Base-by-base conservation (phyloP, 2,329 filamentous ascomycete genomes). In the Endoconidiophora laricicola region DNA sequence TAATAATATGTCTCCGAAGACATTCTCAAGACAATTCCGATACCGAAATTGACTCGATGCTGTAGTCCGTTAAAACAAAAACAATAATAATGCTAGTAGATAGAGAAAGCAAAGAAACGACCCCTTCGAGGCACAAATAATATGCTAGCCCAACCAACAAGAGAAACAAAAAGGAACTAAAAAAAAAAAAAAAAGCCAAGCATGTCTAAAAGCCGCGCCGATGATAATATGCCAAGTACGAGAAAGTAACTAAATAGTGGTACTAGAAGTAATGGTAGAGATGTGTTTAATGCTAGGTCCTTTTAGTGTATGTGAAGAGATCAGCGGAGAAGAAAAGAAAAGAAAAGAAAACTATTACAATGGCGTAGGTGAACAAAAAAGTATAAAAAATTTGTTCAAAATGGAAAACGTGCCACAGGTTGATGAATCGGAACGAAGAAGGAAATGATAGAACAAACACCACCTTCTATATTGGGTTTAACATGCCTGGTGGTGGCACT, bases 391-490 rank as follows among this genome's bases (percentile, higher is more conserved):
- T 22, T 33, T 33, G 33, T 20, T 18, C 42, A 41, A 41, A 22
- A 44, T 37, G 33, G 16, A 37, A 26, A 44, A 44, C 1, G 29
- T 46, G 44, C n/a, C 44, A 46, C 10, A 6, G 26, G 29, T 33
- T 7, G 14, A 33, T 37, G 9, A 33, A 36, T 37, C 20, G n/a
- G 16, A 41, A 41, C n/a, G 20, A 41, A 44, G 20, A 41, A 44
- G 10, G 41, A 9, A 44, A 44, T 22, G 16, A 38, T 26, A 37
- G 7, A 22, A 22, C 6, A 29, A 36, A 37, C 29, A 29, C 23
- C 33, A 18, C 23, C 23, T 29, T 18, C 64, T 57, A 69, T 57
- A 68, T 69, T 2, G 65, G 60, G 48, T 69, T 69, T 56, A 68
- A 65, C 66, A 69, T 69, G n/a, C 65, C 66, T 1, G 59, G 58